Evolutionary conservation across 192 early-diverging fungal genomes (phyloP).

Genomic region (Coemansia aciculifera): DNA sequence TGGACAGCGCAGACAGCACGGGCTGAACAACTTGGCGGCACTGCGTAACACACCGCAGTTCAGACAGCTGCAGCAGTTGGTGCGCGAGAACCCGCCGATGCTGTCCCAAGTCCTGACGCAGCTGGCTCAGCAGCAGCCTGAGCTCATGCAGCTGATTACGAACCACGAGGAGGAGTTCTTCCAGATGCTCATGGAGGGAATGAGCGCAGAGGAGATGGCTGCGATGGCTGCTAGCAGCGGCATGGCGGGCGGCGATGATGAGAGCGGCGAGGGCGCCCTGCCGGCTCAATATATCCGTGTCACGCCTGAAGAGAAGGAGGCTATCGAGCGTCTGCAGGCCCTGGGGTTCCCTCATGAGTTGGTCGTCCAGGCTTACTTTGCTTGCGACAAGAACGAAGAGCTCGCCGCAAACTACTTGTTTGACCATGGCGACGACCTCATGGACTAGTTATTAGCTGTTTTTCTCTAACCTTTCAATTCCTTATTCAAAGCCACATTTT

Average conservation of each 20-base stretch:
- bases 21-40: slow-evolving; percentile 38
- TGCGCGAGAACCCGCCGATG: slow-evolving; percentile 82
- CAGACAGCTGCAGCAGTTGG: slow-evolving; percentile 84
- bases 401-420: slow-evolving; percentile 95
- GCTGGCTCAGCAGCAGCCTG: slow-evolving; percentile 81
- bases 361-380: slow-evolving; percentile 92
- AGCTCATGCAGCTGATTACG: slow-evolving; percentile 75
- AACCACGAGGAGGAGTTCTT: slow-evolving; percentile 79
- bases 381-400: slow-evolving; percentile 98
- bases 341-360: slow-evolving; percentile 83
- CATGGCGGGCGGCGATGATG: slow-evolving; percentile 37
- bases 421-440: slow-evolving; percentile 70
- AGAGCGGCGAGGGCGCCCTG: slow-evolving; percentile 59
- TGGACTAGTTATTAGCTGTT: slow-evolving; percentile 22
- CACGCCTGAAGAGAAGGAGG: slow-evolving; percentile 85
- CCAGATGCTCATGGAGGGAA: slow-evolving; percentile 62
- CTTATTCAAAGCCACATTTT: neutral
- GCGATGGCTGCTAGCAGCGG: slow-evolving; percentile 22
- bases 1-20: slow-evolving; percentile 25
- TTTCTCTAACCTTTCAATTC: slow-evolving; percentile 3
- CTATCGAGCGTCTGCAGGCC: slow-evolving; percentile 77
- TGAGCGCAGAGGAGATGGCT: slow-evolving; percentile 34
- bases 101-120: slow-evolving; percentile 84
- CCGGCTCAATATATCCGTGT: slow-evolving; percentile 72
- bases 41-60: slow-evolving; percentile 85